Evolutionary conservation across 2,329 filamentous ascomycete species (phyloP), one percentile per base, ranked within the genome.

Genomic region (Pseudogymnoascus sp.): DNA sequence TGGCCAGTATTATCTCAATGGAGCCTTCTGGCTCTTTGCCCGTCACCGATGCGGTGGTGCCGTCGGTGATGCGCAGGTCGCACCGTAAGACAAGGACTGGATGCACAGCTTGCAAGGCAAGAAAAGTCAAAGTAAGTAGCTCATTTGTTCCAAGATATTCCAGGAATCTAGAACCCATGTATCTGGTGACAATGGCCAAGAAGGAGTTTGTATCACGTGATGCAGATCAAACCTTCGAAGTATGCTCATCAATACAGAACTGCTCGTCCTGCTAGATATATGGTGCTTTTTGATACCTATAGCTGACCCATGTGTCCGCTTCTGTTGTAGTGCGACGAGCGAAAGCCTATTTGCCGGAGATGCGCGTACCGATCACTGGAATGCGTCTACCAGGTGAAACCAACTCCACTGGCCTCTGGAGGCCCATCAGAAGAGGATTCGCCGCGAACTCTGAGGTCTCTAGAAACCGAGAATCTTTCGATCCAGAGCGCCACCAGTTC

Each of bases 281-380:
- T 17, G 39, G 4, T 13, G 7, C 24, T 41, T 15, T 50, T 29
- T 15, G 11, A 50, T 50, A 15, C 26, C 8, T 50, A 50, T 50
- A 9, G 44, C 44, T 50, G 44, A 50, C 31, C 13, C 9, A 10
- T 31, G 44, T 50, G 3, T 15, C 24, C 26, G 10, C 41, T 29
- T 31, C 2, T 31, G 31, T 31, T 50, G n/a, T 31, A 77, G 75
- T 77, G 75, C 63, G 75, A 77, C 62, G 75, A 77, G 61, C 68
- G 71, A 31, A 69, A 70, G 36, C 75, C 75, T 24, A 68, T 71
- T 62, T 77, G 75, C 62, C 68, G 71, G 54, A 77, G 77, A 64
- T 77, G 75, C 66, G 70, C 74, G 40, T 73, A 72, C 15, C 75
- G 76, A 59, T 74, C 73, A 9, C 74, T 76, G 8, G 64, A 70